A percentile compares a stretch with the other conserved stretches of the same genome.
Conservation (phyloP, 2,329 filamentous ascomycete genomes). For the Fusarium floridanum region DNA sequence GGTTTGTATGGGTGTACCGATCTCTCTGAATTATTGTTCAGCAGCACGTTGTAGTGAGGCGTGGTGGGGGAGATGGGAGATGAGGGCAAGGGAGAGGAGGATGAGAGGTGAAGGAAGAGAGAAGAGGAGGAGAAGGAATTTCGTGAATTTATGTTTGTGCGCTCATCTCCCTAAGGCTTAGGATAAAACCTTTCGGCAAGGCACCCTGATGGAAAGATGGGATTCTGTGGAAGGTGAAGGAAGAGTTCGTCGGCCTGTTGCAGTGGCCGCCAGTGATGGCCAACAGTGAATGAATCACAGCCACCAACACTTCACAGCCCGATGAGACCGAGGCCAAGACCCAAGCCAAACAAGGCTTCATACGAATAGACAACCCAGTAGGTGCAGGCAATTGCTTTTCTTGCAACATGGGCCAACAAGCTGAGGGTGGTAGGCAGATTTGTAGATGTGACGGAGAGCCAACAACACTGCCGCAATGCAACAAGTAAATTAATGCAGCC, state of each 20-base stretch:
- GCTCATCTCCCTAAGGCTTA: not conserved
- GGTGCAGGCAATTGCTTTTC: not conserved
- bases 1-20: not conserved
- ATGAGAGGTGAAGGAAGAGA: not conserved
- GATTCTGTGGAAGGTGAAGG: not conserved
- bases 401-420: not conserved
- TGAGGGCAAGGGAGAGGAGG: not conserved
- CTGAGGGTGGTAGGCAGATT: not conserved
- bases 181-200: not conserved
- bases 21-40: not conserved
- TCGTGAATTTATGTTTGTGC: not conserved
- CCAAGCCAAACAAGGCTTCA: not conserved
- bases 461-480: not conserved
- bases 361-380: not conserved
- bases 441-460: not conserved
- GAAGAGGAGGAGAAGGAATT: not conserved
- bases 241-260: conserved; percentile 1
- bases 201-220: not conserved
- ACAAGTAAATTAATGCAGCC: not conserved
- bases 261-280: not conserved
- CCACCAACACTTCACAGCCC: not conserved
- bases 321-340: not conserved
- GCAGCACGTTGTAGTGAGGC: not conserved
- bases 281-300: not conserved
- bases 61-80: not conserved